A percentile compares a stretch with the other conserved stretches of the same genome.
phyloP scores from a whole-genome alignment of 345 rosid genomes.

The Syzygium jambos region DNA sequence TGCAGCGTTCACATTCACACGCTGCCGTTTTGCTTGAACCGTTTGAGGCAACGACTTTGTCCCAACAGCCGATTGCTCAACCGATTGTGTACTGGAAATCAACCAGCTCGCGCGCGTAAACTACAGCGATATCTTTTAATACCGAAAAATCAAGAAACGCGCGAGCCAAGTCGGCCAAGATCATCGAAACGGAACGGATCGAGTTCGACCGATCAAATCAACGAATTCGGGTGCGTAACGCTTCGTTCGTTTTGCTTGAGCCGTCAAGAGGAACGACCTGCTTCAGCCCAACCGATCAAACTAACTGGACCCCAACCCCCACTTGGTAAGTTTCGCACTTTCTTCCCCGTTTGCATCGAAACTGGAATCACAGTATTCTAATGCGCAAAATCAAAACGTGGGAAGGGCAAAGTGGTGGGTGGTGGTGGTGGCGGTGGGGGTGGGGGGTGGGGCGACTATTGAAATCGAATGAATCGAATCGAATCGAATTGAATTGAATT shows the following conservation, averaged over 20 bases:
- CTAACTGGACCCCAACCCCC: background rate
- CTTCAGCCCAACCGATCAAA: background rate
- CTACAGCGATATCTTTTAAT: too few relatives aligned
- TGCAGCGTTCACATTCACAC: background rate
- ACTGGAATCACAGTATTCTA: fast-evolving
- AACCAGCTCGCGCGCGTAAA: background rate
- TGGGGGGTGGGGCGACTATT: too few relatives aligned
- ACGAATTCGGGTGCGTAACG: background rate
- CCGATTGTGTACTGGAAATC: background rate
- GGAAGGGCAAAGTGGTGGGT: too few relatives aligned
- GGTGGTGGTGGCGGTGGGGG: too few relatives aligned
- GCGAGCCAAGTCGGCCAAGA: too few relatives aligned
- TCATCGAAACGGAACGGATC: too few relatives aligned
- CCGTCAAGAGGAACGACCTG: background rate
- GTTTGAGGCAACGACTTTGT: background rate
- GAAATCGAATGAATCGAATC: background rate
- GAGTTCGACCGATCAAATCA: too few relatives aligned
- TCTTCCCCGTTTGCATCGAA: background rate
- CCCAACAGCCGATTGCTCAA: background rate
- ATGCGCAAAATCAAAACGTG: too few relatives aligned
- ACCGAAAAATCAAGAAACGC: too few relatives aligned
- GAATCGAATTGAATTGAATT: background rate
- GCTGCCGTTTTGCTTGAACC: background rate
- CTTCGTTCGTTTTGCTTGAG: background rate
- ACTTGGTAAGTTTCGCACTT: background rate